phyloP scores from a whole-genome alignment of 2,329 filamentous ascomycete genomes.

The Cladosporium oxysporum region DNA sequence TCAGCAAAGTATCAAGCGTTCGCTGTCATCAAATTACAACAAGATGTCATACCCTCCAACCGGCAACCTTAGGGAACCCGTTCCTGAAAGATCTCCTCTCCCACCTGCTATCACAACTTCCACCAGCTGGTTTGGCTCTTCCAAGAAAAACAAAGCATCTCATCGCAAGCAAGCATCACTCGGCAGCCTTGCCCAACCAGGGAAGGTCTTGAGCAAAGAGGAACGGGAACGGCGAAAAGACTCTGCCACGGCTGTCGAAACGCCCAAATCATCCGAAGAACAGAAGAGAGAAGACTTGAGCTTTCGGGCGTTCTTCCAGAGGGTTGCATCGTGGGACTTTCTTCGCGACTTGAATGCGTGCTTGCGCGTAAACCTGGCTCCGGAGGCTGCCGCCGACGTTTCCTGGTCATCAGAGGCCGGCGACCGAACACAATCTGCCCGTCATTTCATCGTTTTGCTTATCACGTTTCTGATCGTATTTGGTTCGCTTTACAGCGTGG shows the following conservation, averaged over 20 bases:
- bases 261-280: background rate
- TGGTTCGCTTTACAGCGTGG: constrained; percentile 26
- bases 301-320: background rate
- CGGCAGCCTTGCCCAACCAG: constrained; percentile 10
- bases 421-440: background rate
- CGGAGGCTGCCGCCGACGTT: constrained; percentile 8
- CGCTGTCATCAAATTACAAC: constrained; percentile 9
- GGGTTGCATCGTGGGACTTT: background rate
- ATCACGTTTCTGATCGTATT: constrained; percentile 30
- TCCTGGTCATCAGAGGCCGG: background rate
- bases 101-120: background rate
- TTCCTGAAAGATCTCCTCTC: constrained; percentile 6
- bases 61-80: background rate
- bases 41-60: constrained; percentile 13
- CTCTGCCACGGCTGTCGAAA: background rate
- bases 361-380: constrained; percentile 11
- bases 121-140: background rate
- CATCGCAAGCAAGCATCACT: constrained; percentile 10
- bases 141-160: background rate
- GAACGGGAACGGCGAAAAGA: constrained; percentile 18
- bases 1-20: constrained; percentile 15
- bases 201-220: constrained; percentile 20
- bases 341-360: background rate
- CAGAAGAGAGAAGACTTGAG: background rate
- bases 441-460: constrained; percentile 22